phyloP scores from a whole-genome alignment of 2,329 filamentous ascomycete species.

The Emergomyces orientalis region DNA sequence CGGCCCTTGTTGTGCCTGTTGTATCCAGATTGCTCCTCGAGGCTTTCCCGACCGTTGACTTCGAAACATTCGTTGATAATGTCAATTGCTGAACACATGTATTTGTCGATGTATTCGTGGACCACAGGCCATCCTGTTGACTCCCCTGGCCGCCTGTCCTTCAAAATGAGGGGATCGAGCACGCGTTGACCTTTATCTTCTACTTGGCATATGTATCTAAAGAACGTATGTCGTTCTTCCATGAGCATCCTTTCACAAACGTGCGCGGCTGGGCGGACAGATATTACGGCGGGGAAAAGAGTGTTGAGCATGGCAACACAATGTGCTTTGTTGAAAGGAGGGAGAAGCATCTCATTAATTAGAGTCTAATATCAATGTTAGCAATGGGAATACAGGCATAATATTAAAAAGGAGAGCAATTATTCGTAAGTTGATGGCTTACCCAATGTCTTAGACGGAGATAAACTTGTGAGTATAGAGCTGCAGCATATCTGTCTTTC shows the following conservation, averaged over 20 bases:
- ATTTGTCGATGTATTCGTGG: slow-evolving; percentile 46
- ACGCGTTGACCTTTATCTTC: slow-evolving; percentile 45
- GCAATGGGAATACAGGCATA: slow-evolving; percentile 6
- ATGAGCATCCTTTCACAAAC: slow-evolving; percentile 45
- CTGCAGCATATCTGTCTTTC: slow-evolving; percentile 45
- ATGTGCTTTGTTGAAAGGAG: slow-evolving; percentile 56
- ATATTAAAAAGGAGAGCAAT: slow-evolving; percentile 1
- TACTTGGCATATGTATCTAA: slow-evolving; percentile 51
- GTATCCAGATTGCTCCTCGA: slow-evolving; percentile 25
- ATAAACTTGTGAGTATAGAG: slow-evolving; percentile 53
- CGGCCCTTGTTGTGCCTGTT: slow-evolving; percentile 37
- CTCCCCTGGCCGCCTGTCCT: slow-evolving; percentile 44
- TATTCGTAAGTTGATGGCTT: slow-evolving; percentile 21
- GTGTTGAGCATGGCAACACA: slow-evolving; percentile 61
- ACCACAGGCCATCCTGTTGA: slow-evolving; percentile 47
- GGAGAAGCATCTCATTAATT: slow-evolving; percentile 55
- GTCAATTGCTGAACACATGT: slow-evolving; percentile 49
- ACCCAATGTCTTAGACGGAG: slow-evolving; percentile 56
- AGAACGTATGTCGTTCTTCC: slow-evolving; percentile 52
- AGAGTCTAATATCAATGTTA: slow-evolving; percentile 41
- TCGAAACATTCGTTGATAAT: slow-evolving; percentile 52
- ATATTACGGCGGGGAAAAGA: slow-evolving; percentile 50
- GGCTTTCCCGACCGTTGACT: slow-evolving; percentile 37
- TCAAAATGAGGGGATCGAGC: slow-evolving; percentile 45
- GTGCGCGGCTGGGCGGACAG: slow-evolving; percentile 42